Base-by-base conservation (phyloP, 805 yeast species). In the Saccharomyces jurei region DNA sequence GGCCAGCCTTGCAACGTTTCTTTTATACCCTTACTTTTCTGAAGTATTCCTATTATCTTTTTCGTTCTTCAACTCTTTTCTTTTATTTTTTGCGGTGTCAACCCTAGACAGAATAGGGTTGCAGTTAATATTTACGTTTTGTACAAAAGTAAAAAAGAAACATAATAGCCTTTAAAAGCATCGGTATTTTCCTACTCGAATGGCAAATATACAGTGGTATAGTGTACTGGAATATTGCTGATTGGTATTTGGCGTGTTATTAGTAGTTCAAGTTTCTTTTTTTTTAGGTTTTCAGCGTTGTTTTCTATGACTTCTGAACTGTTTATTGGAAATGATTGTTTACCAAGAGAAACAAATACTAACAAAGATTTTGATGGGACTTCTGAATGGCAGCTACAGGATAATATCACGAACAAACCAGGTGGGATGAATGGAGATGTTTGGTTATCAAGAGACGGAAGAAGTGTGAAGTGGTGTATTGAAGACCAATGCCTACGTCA, bases 391-490 rank as follows among this genome's bases (percentile, higher is more conserved):
- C 44, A 36, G 44, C 25, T 36, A 22, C 44, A 36, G 17, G 25
- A n/a, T 6, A 36, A 17, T 17, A 36, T 36, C 17, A 36, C 44
- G 17, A 36, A 36, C 44, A 36, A 17, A 17, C 13, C 25, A 36
- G 44, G 13, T 61, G 44, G 44, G 8, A 36, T 36, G 17, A 8
- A 36, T 11, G 69, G 66, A 36, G 66, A 65, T 30, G 50, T 63
- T 29, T 64, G 68, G 69, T 55, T 65, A 13, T 55, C 64, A 71
- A 49, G 77, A 65, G 62, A 70, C 74, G 49, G 70, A 71, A 48
- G 63, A 68, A 46, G 60, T 64, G 56, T 70, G 60, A 51, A 71
- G 68, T 56, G 76, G 74, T 51, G 82, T 79, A 17, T 63, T 8
- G 66, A 56, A 13, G 54, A 55, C 41, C 55, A 56, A 31, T 52